Conservation (phyloP, 768 basidiomycete genomes). For the Suillus plorans region DNA sequence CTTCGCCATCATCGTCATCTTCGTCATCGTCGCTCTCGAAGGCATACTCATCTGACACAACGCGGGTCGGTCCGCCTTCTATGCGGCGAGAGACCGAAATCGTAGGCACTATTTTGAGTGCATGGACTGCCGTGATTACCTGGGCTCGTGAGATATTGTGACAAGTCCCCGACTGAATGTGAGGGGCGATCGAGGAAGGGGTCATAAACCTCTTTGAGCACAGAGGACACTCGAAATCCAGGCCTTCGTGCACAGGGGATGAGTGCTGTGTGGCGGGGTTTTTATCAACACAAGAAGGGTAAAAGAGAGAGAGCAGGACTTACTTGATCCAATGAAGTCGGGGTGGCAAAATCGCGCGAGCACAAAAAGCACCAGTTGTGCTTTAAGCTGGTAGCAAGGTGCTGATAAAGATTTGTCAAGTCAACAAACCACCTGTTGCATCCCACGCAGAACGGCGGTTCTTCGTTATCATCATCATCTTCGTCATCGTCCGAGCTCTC, state of each 20-base stretch:
- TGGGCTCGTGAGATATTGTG: slow-evolving; percentile 35
- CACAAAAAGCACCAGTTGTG: slow-evolving; percentile 39
- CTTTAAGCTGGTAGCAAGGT: slow-evolving; percentile 18
- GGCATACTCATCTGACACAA: too few species aligned
- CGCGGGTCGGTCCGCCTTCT: background rate
- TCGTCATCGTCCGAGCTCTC: slow-evolving; percentile 2
- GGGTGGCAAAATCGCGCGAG: slow-evolving; percentile 27
- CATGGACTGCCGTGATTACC: slow-evolving; percentile 35
- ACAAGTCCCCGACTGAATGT: slow-evolving; percentile 41
- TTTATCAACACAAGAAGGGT: background rate
- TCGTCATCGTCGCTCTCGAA: too few species aligned
- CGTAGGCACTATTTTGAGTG: slow-evolving; percentile 31
- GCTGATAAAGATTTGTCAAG: slow-evolving; percentile 16
- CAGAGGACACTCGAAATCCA: slow-evolving; percentile 1
- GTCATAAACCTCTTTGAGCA: slow-evolving; percentile 2
- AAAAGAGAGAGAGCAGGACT: slow-evolving; percentile 24
- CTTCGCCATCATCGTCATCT: slow-evolving; percentile 9
- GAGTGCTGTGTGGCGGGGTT: background rate
- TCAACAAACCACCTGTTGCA: slow-evolving; percentile 26
- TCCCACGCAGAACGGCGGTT: slow-evolving; percentile 17
- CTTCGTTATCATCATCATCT: slow-evolving; percentile 10
- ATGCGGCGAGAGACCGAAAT: slow-evolving; percentile 36
- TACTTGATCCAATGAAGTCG: slow-evolving; percentile 24
- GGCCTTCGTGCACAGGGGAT: background rate
- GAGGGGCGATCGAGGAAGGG: slow-evolving; percentile 36